These are phyloP conservation scores for Talaromyces sp. DNA, from an alignment of 2,329 filamentous ascomycete species.

Conservation along the genomic window DNA sequence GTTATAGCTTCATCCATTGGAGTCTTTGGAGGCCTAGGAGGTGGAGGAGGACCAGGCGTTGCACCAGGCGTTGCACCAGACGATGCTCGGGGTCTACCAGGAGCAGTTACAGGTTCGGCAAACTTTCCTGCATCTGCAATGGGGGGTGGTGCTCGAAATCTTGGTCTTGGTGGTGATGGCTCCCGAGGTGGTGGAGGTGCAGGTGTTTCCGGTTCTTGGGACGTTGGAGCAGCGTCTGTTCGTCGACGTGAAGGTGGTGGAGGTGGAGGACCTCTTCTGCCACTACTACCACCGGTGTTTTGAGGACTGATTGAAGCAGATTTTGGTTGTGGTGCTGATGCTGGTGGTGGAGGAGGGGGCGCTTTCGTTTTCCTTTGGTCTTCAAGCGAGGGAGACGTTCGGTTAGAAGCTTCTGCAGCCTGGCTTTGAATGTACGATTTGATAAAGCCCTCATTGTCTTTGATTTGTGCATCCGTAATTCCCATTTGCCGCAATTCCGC, in stretches of 20 bases:
- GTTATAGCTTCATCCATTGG: conserved; percentile 58
- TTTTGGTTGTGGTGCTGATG: conserved; percentile 41
- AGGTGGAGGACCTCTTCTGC: conserved; percentile 56
- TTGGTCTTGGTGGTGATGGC: conserved; percentile 63
- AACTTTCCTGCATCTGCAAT: conserved; percentile 86
- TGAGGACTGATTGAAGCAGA: conserved; percentile 53
- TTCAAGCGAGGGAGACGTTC: conserved; percentile 39
- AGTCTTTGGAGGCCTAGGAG: conserved; percentile 64
- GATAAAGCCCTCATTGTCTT: conserved; percentile 63
- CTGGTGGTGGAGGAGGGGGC: conserved; percentile 60
- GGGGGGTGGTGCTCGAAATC: conserved; percentile 81
- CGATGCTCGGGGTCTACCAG: conserved; percentile 47
- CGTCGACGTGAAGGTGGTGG: conserved; percentile 48
- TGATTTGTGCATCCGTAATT: conserved; percentile 64
- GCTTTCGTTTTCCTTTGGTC: conserved; percentile 48
- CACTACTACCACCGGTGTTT: conserved; percentile 51
- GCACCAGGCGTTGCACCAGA: conserved; percentile 48
- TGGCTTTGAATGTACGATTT: conserved; percentile 62
- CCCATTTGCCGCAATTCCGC: conserved; percentile 60
- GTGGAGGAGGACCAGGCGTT: conserved; percentile 59
- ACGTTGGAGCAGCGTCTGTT: conserved; percentile 39
- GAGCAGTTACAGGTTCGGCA: conserved; percentile 52
- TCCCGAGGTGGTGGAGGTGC: conserved; percentile 60
- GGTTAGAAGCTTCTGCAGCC: conserved; percentile 40
- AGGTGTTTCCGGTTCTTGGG: conserved; percentile 50